A percentile compares a stretch with the other conserved stretches of the same genome.
Conservation (phyloP, 805 yeast species). For the Pichia paraexigua region DNA sequence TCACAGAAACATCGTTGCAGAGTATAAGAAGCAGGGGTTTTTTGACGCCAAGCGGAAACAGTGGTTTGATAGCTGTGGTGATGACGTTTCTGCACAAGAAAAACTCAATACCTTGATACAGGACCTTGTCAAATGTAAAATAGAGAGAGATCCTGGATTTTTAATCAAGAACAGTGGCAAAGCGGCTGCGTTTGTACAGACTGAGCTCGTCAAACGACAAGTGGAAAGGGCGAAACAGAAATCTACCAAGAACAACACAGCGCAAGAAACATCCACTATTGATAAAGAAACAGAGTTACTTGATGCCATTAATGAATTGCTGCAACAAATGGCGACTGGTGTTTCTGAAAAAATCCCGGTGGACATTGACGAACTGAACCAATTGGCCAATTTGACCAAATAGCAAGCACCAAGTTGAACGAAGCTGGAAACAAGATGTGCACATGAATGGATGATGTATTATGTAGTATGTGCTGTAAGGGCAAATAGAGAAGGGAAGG, state of each 20-base stretch:
- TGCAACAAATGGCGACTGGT: not conserved
- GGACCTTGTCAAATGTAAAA: conserved; percentile 38
- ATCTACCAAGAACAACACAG: not conserved
- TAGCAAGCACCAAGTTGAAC: too few species aligned
- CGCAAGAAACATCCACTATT: not conserved
- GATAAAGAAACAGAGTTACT: conserved; percentile 1
- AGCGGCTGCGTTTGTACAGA: conserved; percentile 44
- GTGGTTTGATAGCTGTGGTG: conserved; percentile 35
- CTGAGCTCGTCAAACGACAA: conserved; percentile 33
- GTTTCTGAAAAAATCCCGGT: not conserved
- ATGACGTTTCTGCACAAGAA: conserved; percentile 3
- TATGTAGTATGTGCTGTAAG: too few species aligned
- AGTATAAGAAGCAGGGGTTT: conserved; percentile 5
- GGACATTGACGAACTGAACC: not conserved
- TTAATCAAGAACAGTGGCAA: conserved; percentile 41
- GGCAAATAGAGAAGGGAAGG: too few species aligned
- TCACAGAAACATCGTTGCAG: conserved; percentile 29
- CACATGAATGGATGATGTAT: too few species aligned
- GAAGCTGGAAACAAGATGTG: too few species aligned
- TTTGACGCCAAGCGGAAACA: conserved; percentile 39
- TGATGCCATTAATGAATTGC: conserved; percentile 2
- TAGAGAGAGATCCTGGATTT: conserved; percentile 40
- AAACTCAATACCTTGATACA: conserved; percentile 32
- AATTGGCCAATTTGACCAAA: too few species aligned
- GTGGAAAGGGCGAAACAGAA: conserved; percentile 1